Evolutionary conservation across 2,329 filamentous ascomycete genomes (phyloP).

Genomic region (Ophiobolus disseminans): DNA sequence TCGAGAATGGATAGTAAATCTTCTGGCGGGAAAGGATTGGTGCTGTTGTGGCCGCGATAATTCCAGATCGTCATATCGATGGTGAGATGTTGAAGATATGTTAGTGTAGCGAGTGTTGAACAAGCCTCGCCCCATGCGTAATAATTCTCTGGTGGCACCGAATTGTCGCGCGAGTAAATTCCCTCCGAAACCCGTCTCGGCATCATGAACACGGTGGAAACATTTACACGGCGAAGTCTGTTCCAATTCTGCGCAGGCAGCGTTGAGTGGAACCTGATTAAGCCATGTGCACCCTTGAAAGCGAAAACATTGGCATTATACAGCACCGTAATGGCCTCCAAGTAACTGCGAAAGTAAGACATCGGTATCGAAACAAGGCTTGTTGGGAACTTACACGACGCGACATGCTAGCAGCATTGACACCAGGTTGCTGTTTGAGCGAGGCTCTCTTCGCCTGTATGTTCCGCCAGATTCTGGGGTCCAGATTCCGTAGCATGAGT

Average conservation of each 20-base stretch:
- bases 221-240: slow-evolving; percentile 8
- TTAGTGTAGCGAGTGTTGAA: slow-evolving; percentile 2
- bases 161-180: no score
- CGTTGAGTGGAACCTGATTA: slow-evolving; percentile 5
- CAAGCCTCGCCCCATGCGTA: slow-evolving; percentile 7
- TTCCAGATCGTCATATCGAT: slow-evolving; percentile 18
- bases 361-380: background rate
- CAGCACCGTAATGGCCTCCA: slow-evolving; percentile 12
- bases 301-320: slow-evolving; percentile 15
- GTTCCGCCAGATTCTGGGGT: background rate
- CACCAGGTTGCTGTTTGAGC: slow-evolving; percentile 5
- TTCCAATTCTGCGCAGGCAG: slow-evolving; percentile 8
- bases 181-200: background rate
- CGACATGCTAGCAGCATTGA: slow-evolving; percentile 11
- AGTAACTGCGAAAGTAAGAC: slow-evolving; percentile 3
- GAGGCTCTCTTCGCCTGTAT: background rate
- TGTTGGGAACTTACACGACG: slow-evolving; percentile 5
- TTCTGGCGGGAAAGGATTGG: background rate
- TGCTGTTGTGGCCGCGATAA: background rate
- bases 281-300: slow-evolving; percentile 12
- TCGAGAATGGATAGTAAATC: slow-evolving; percentile 7
- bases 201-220: slow-evolving; percentile 16
- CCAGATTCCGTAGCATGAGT: slow-evolving; percentile 16
- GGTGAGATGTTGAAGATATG: slow-evolving; percentile 5
- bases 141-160: slow-evolving; percentile 9